phyloP scores from a whole-genome alignment of 1,284 basidiomycete genomes.

The Nidula niveotomentosa region DNA sequence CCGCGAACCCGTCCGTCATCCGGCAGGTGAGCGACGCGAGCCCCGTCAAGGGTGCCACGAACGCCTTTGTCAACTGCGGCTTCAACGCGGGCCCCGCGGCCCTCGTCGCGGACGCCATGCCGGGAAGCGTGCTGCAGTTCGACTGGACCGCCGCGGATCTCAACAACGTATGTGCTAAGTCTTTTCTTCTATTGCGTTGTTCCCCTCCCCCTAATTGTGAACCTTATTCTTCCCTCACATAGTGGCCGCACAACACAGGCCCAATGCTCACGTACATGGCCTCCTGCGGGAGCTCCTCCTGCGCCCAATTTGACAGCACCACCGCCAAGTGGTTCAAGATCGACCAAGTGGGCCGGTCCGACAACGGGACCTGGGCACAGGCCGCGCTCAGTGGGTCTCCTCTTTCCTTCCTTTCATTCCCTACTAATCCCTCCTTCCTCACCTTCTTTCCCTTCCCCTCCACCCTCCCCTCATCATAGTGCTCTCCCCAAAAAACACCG shows the following conservation, averaged over 20 bases:
- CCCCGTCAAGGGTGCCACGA: constrained; percentile 65
- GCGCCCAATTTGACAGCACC: constrained; percentile 57
- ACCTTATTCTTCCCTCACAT: neutral
- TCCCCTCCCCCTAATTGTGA: neutral
- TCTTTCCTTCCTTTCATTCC: constrained; percentile 7
- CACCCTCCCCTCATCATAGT: constrained; percentile 13
- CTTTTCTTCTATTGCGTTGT: constrained; percentile 4
- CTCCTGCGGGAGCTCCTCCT: constrained; percentile 53
- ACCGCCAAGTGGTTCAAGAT: constrained; percentile 73
- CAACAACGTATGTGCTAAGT: constrained; percentile 38
- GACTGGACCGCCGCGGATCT: constrained; percentile 54
- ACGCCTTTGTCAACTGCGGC: constrained; percentile 65
- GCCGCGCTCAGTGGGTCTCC: constrained; percentile 32
- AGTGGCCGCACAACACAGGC: constrained; percentile 59
- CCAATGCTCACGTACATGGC: constrained; percentile 76
- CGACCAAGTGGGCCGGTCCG: constrained; percentile 32
- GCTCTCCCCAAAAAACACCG: constrained; percentile 23
- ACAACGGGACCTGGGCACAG: constrained; percentile 31
- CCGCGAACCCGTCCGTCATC: constrained; percentile 47
- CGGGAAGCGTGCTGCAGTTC: constrained; percentile 61
- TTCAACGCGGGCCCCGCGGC: constrained; percentile 49
- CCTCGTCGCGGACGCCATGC: constrained; percentile 56
- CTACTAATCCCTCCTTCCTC: constrained; percentile 6
- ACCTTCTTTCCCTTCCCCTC: neutral
- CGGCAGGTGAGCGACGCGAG: constrained; percentile 54